Percentiles rank a stretch among this genome's conserved stretches.
These are phyloP conservation scores for Lanmaoa pseudosensibilis DNA, from an alignment of 768 basidiomycete genomes.

Conservation along the genomic window DNA sequence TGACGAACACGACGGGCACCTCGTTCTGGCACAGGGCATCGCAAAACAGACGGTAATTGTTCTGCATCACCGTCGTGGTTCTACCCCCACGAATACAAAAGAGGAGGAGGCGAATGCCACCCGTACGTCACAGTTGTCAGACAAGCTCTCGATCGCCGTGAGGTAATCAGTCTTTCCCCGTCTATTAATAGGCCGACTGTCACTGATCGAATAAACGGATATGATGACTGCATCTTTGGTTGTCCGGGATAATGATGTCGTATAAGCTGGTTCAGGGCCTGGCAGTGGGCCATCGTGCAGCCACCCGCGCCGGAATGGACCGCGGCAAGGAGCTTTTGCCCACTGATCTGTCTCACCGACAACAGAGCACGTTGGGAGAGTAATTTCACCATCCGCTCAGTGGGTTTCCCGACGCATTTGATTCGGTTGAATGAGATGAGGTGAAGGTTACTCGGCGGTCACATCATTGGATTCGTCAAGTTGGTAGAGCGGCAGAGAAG, in stretches of 20 bases:
- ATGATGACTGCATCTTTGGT: slow-evolving; percentile 15
- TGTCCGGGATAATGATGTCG: slow-evolving; percentile 20
- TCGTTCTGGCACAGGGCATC: slow-evolving; percentile 31
- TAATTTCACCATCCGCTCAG: slow-evolving; percentile 12
- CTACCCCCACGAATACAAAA: slow-evolving; percentile 36
- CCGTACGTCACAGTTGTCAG: slow-evolving; percentile 30
- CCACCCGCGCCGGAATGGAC: slow-evolving; percentile 34
- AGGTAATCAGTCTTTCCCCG: slow-evolving; percentile 27
- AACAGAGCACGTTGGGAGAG: slow-evolving; percentile 38
- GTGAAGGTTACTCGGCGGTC: neutral
- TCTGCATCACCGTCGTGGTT: slow-evolving; percentile 30
- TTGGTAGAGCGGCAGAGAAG: neutral
- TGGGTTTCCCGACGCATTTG: slow-evolving; percentile 12
- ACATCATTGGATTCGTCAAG: slow-evolving; percentile 8
- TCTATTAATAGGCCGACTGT: slow-evolving; percentile 38
- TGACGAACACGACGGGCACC: slow-evolving; percentile 32
- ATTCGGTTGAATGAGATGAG: neutral
- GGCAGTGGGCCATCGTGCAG: slow-evolving; percentile 41
- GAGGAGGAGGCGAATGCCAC: slow-evolving; percentile 34
- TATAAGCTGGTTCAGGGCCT: slow-evolving; percentile 29
- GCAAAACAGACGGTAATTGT: slow-evolving; percentile 33
- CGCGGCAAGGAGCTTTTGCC: slow-evolving; percentile 41
- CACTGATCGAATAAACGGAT: slow-evolving; percentile 35
- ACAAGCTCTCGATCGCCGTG: slow-evolving; percentile 29
- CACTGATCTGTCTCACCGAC: slow-evolving; percentile 35